phyloP scores from a whole-genome alignment of 805 yeast species.

The Yamadazyma philogaea region DNA sequence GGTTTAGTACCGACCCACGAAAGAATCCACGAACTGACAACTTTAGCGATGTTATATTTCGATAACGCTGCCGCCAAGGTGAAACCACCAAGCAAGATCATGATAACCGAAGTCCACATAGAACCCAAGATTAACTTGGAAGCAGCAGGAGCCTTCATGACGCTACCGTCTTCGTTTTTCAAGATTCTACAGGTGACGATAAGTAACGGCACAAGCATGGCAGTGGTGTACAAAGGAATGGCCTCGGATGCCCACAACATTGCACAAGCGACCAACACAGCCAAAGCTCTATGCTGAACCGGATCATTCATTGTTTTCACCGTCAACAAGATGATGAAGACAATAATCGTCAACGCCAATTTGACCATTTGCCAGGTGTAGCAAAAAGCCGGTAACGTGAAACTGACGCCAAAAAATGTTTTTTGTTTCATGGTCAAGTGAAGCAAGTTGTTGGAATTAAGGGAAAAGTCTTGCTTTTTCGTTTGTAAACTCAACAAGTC shows the following conservation, averaged over 20 bases:
- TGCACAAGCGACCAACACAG: slow-evolving; percentile 56
- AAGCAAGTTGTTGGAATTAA: slow-evolving; percentile 18
- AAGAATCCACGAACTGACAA: slow-evolving; percentile 76
- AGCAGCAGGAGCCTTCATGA: slow-evolving; percentile 65
- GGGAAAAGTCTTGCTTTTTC: slow-evolving; percentile 27
- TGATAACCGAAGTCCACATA: slow-evolving; percentile 95
- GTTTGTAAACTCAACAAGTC: slow-evolving; percentile 77
- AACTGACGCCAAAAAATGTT: slow-evolving; percentile 16
- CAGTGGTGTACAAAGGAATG: slow-evolving; percentile 47
- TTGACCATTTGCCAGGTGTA: slow-evolving; percentile 49
- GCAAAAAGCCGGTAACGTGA: slow-evolving; percentile 45
- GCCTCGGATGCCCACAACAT: slow-evolving; percentile 54
- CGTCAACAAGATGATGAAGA: slow-evolving; percentile 51
- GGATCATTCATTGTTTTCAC: slow-evolving; percentile 60
- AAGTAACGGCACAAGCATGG: slow-evolving; percentile 47
- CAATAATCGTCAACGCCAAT: slow-evolving; percentile 44
- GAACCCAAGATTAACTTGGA: slow-evolving; percentile 74
- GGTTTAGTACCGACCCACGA: slow-evolving; percentile 87
- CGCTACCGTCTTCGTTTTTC: slow-evolving; percentile 41
- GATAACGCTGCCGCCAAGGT: slow-evolving; percentile 93
- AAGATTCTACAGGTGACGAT: slow-evolving; percentile 45
- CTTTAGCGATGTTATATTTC: slow-evolving; percentile 84
- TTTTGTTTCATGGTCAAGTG: slow-evolving; percentile 18
- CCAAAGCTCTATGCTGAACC: slow-evolving; percentile 71
- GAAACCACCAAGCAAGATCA: slow-evolving; percentile 89